Percentiles rank a stretch among this genome's conserved stretches.
Evolutionary conservation across 768 basidiomycete genomes (phyloP).

Genomic region (Hericium alpestre): DNA sequence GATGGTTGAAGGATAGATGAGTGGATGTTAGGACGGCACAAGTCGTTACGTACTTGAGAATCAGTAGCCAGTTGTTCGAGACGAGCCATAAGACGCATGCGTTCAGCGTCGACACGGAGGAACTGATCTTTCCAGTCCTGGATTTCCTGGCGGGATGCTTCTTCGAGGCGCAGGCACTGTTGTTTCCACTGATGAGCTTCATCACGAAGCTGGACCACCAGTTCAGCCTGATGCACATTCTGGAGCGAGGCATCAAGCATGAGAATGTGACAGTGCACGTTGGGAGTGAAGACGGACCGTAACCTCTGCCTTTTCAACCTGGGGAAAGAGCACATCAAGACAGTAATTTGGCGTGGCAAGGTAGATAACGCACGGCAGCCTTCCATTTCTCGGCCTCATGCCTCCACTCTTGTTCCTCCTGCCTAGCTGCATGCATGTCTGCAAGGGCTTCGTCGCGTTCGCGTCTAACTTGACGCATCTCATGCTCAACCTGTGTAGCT

Average conservation of each 20-base stretch:
- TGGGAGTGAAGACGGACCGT: neutral
- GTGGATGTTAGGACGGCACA: conserved; percentile 3
- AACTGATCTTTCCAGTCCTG: conserved; percentile 76
- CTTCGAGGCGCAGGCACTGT: conserved; percentile 41
- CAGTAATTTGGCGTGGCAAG: neutral
- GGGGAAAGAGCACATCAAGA: neutral
- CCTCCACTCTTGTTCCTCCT: conserved; percentile 4
- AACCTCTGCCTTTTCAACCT: conserved; percentile 4
- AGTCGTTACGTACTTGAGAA: neutral
- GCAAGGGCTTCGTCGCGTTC: conserved; percentile 12
- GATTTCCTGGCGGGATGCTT: conserved; percentile 37
- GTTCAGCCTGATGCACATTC: conserved; percentile 51
- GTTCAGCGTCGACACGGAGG: conserved; percentile 60
- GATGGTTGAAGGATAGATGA: neutral
- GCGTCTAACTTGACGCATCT: conserved; percentile 5
- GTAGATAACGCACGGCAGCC: conserved; percentile 6
- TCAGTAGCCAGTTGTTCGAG: conserved; percentile 42
- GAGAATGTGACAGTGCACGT: neutral
- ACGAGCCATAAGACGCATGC: conserved; percentile 43
- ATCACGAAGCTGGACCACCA: conserved; percentile 49
- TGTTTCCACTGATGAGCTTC: conserved; percentile 67
- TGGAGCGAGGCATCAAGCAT: conserved; percentile 15
- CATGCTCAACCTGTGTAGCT: conserved; percentile 6
- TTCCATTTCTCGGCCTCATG: conserved; percentile 12
- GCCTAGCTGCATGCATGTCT: conserved; percentile 3